Conservation (phyloP, 441 rosid species). For the Brassica balearica region DNA sequence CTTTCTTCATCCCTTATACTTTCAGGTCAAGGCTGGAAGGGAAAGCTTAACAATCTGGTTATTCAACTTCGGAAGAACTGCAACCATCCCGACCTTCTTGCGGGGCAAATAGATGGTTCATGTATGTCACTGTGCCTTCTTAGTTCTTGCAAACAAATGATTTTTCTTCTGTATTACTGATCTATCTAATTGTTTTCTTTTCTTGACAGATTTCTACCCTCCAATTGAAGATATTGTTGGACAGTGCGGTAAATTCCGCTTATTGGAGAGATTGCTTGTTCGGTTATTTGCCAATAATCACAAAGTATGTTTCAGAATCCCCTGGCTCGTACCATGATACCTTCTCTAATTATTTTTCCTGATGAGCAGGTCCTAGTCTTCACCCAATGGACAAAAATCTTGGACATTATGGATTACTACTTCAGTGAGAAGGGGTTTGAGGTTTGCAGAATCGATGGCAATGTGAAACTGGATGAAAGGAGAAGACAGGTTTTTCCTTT, state of each 20-base stretch:
- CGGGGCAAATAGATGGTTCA: constrained; percentile 72
- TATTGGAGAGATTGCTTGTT: constrained; percentile 76
- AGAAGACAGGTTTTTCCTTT: constrained; percentile 72
- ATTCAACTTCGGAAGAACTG: constrained; percentile 95
- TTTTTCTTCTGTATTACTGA: constrained; percentile 1
- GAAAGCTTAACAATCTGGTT: constrained; percentile 80
- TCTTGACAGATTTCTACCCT: constrained; percentile 71
- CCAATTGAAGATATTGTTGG: constrained; percentile 81
- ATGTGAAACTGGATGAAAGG: constrained; percentile 79
- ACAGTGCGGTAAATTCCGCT: constrained; percentile 93
- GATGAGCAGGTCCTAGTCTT: constrained; percentile 80
- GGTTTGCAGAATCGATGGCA: constrained; percentile 96
- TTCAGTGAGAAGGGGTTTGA: constrained; percentile 89
- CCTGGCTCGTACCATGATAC: constrained; percentile 19
- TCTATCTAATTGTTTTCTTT: constrained; percentile 18
- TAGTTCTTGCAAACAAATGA: not conserved
- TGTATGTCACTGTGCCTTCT: constrained; percentile 50
- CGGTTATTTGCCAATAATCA: constrained; percentile 73
- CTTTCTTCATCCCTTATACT: constrained; percentile 17
- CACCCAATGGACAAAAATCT: constrained; percentile 85
- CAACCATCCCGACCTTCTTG: constrained; percentile 97
- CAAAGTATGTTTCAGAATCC: constrained; percentile 60
- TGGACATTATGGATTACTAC: constrained; percentile 97
- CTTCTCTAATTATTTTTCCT: constrained; percentile 32
- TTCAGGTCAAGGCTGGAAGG: constrained; percentile 60